Conservation (phyloP, 2,329 filamentous ascomycete genomes). For the Immersiporthe knoxdaviesiana region DNA sequence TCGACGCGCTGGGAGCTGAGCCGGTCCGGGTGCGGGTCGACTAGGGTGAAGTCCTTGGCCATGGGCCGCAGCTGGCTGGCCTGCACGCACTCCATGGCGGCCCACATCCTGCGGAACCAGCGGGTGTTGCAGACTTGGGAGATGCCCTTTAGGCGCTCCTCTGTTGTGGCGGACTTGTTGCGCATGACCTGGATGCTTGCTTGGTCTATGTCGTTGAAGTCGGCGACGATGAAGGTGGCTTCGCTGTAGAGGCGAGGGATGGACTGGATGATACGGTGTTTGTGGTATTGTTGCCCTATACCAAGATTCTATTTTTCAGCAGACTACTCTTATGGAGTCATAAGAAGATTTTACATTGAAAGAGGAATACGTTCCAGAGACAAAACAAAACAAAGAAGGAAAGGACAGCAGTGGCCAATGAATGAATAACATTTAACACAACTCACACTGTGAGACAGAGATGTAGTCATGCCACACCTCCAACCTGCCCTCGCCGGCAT, state of each 20-base stretch:
- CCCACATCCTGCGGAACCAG: conserved; percentile 32
- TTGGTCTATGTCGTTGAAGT: conserved; percentile 22
- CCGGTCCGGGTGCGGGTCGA: conserved; percentile 1
- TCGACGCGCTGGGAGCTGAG: too few relatives aligned
- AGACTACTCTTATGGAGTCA: too few relatives aligned
- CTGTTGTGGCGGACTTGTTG: neutral
- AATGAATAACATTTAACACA: neutral
- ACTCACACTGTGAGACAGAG: conserved; percentile 29
- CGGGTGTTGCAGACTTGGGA: conserved; percentile 28
- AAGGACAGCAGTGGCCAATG: too few relatives aligned
- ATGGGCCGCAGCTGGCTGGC: conserved; percentile 27
- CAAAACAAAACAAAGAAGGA: too few relatives aligned
- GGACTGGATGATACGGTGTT: conserved; percentile 20
- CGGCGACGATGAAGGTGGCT: conserved; percentile 20
- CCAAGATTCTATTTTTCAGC: too few relatives aligned
- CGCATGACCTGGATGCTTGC: neutral
- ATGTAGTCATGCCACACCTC: conserved; percentile 34
- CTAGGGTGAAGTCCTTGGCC: conserved; percentile 22
- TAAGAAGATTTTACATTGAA: too few relatives aligned
- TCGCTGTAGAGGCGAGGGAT: conserved; percentile 22
- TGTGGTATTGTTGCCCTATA: conserved; percentile 18
- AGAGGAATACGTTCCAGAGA: too few relatives aligned
- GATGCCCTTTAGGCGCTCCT: conserved; percentile 25
- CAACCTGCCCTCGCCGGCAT: too few relatives aligned
- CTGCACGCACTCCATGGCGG: conserved; percentile 31